phyloP scores from a whole-genome alignment of 1,139 yeast species.

The Hansenula lynferdii region DNA sequence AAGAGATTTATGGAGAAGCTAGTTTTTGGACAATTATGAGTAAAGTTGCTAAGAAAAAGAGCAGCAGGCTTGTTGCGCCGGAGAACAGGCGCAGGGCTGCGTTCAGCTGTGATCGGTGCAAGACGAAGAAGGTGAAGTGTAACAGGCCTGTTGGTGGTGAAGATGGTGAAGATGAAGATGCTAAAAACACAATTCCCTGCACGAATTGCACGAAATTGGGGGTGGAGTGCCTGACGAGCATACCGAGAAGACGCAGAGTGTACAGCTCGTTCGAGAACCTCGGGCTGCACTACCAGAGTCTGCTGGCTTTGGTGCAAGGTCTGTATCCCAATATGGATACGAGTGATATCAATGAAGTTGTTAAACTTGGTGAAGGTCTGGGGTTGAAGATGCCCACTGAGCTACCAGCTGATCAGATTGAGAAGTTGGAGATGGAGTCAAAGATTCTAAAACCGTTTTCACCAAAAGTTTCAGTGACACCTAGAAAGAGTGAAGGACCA shows the following conservation, averaged over 20 bases:
- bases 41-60: constrained; percentile 12
- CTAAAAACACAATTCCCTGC: constrained; percentile 31
- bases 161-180: constrained; percentile 11
- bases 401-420: constrained; percentile 5
- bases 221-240: constrained; percentile 34
- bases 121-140: constrained; percentile 38
- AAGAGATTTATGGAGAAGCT: too few relatives aligned
- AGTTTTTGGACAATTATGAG: constrained; percentile 2
- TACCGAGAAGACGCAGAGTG: constrained; percentile 33
- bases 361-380: constrained; percentile 29
- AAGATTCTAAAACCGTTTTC: constrained; percentile 18
- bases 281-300: constrained; percentile 34
- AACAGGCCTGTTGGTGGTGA: constrained; percentile 22
- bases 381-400: constrained; percentile 33
- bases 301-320: constrained; percentile 31
- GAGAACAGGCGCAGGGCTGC: constrained; percentile 34
- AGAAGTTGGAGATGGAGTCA: constrained; percentile 16
- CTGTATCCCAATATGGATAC: constrained; percentile 38
- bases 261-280: constrained; percentile 34
- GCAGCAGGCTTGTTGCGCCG: constrained; percentile 29
- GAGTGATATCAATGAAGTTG: constrained; percentile 32
- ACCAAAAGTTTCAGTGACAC: too few relatives aligned
- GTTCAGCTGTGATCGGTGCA: constrained; percentile 43
- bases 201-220: constrained; percentile 31
- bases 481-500: too few relatives aligned